Base-by-base conservation (phyloP, 495 filamentous ascomycete species). In the Clohesyomyces aquaticus region DNA sequence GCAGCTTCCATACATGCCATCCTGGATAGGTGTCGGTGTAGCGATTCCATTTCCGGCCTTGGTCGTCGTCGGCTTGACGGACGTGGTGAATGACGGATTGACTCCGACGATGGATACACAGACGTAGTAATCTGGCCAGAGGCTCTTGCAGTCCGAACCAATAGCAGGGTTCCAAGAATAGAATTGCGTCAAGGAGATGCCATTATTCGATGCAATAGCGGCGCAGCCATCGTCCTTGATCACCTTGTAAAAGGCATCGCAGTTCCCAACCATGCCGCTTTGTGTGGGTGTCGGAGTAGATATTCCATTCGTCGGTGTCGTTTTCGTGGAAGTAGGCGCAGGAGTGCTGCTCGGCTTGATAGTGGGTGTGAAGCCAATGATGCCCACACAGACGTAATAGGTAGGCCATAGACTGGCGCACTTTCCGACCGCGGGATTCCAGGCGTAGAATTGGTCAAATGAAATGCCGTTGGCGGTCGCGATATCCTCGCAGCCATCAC, bases 71-170 rank as follows among this genome's bases (percentile, higher is more conserved):
- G 56, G 42, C 23, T 8, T 32, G 21, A 19, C 2, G 46, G 47
- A 22, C n/a, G 42, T 28, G 4, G 42, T 47, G 14, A 25, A 19
- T 35, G 59, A 26, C 3, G 59, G 59, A 4, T 4, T 55, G 16
- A 35, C 18, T 16, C 59, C 59, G 22, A 62, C 26, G 18, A 55
- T 55, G 21, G 8, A 27, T 23, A 77, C 63, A 56, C 74, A 77
- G 55, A 73, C 71, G 41, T 71, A 66, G 35, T 67, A 72, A 12
- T 69, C 73, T 32, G 70, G 23, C 71, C 67, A 62, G n/a, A 77
- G 56, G 29, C 70, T 71, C 0, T 61, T 67, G 69, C 74, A 77
- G 4, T 18, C 26, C 2, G 29, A 9, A 2, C 59, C 59, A 4
- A 55, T 26, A 6, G 3, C 4, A 2, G 61, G 16, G 23, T 61